phyloP scores from a whole-genome alignment of 148 eudicot species.

The Chenopodium berlandieri region DNA sequence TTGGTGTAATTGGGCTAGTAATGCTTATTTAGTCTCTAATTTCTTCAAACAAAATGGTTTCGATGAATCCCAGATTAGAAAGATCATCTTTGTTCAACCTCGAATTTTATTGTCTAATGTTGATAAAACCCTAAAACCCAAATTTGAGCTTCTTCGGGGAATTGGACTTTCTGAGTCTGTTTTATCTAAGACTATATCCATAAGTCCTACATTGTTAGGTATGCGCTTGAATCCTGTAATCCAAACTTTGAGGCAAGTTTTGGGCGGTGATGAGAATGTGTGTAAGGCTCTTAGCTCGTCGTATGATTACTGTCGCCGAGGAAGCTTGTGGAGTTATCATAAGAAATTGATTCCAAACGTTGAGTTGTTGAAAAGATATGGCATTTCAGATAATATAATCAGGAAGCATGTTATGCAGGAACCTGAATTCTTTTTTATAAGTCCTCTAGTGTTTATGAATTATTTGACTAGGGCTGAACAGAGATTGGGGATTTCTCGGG shows the following conservation, averaged over 20 bases:
- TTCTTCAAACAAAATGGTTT: conserved; percentile 25
- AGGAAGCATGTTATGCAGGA: neutral
- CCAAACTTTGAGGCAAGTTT: conserved; percentile 14
- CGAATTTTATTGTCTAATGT: conserved; percentile 12
- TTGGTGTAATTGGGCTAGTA: conserved; percentile 3
- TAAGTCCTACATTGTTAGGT: conserved; percentile 1
- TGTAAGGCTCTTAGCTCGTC: neutral
- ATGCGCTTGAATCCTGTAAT: neutral
- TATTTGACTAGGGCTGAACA: conserved; percentile 16
- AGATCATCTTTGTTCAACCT: neutral
- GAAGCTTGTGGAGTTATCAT: no score
- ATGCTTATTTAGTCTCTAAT: conserved; percentile 17
- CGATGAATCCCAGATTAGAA: conserved; percentile 24
- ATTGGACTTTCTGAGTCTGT: conserved; percentile 33
- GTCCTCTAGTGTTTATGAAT: neutral
- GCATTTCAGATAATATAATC: conserved; percentile 20
- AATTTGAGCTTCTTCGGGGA: conserved; percentile 27
- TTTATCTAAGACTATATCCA: conserved; percentile 7
- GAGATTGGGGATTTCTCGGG: conserved; percentile 27
- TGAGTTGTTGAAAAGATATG: conserved; percentile 23
- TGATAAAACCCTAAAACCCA: conserved; percentile 41
- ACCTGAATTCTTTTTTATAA: neutral
- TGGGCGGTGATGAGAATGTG: conserved; percentile 26
- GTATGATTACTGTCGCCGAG: no score
- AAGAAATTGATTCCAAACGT: conserved; percentile 6